A percentile compares a stretch with the other conserved stretches of the same genome.
Conservation (phyloP, 2,329 filamentous ascomycete genomes). For the Nannizzia gypsea region DNA sequence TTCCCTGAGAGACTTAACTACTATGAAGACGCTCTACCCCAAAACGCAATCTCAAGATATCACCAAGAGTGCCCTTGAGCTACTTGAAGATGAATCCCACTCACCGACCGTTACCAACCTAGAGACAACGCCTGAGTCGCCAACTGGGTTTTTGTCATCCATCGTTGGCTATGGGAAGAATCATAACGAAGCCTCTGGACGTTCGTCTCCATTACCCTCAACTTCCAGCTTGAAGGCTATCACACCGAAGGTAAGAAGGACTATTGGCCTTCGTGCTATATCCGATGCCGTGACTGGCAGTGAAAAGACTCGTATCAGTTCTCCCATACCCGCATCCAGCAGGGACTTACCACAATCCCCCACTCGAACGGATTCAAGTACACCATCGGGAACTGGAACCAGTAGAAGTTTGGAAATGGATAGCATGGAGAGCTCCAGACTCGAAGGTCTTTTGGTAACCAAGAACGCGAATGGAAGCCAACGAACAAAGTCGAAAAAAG, state of each 20-base stretch:
- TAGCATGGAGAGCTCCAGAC: conserved; percentile 50
- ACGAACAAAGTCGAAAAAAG: conserved; percentile 66
- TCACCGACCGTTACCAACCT: conserved; percentile 48
- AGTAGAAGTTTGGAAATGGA: conserved; percentile 65
- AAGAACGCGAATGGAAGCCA: conserved; percentile 39
- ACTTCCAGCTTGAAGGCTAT: conserved; percentile 45
- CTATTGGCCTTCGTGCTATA: conserved; percentile 66
- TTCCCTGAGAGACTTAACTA: conserved; percentile 50
- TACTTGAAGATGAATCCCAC: conserved; percentile 29
- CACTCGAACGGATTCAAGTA: conserved; percentile 60
- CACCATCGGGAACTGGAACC: conserved; percentile 39
- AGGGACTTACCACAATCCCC: conserved; percentile 52
- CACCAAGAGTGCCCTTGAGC: conserved; percentile 43
- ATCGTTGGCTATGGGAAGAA: conserved; percentile 26
- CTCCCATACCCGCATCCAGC: conserved; percentile 33
- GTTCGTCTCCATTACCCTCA: conserved; percentile 33
- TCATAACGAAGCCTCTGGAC: conserved; percentile 41
- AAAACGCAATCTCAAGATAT: conserved; percentile 47
- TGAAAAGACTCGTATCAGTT: conserved; percentile 40
- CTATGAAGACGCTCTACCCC: conserved; percentile 58
- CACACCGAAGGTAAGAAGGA: conserved; percentile 46
- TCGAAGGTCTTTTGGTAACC: conserved; percentile 38
- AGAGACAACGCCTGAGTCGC: conserved; percentile 38
- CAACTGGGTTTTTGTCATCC: conserved; percentile 31
- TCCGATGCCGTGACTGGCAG: conserved; percentile 57